Evolutionary conservation across 257 asterid genomes (phyloP).

Genomic region (Petunia secreta): DNA sequence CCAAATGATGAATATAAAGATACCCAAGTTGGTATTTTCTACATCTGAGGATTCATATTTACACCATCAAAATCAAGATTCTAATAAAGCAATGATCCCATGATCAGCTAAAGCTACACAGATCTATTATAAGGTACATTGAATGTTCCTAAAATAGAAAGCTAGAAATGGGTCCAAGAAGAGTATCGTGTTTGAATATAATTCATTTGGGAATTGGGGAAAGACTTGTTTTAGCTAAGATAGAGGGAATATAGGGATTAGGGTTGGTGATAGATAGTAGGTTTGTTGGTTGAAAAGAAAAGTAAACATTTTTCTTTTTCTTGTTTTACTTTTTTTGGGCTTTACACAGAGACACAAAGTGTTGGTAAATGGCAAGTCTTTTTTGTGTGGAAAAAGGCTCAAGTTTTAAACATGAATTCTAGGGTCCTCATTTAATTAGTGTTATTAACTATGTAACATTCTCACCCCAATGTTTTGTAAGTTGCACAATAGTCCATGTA

Average conservation of each 20-base stretch:
- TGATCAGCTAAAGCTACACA: conserved; percentile 6
- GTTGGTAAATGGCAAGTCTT: not conserved
- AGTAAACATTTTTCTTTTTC: not conserved
- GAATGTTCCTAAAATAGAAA: not conserved
- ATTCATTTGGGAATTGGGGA: not conserved
- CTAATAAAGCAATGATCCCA: not conserved
- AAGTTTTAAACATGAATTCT: too few relatives aligned
- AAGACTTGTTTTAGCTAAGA: not conserved
- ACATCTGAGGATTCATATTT: conserved; percentile 1
- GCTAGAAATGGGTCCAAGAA: not conserved
- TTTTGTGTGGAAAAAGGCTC: too few relatives aligned
- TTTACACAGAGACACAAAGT: not conserved
- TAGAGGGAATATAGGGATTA: conserved; percentile 21
- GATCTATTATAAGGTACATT: not conserved
- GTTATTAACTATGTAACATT: too few relatives aligned
- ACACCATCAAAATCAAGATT: not conserved
- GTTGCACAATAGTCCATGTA: too few relatives aligned
- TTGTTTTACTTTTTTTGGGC: not conserved
- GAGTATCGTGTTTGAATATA: conserved; percentile 10
- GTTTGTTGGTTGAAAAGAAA: not conserved
- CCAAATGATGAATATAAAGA: not conserved
- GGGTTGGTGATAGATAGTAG: conserved; percentile 27
- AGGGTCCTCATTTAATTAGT: too few relatives aligned
- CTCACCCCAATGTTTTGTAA: too few relatives aligned
- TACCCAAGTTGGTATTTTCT: not conserved